Base-by-base conservation (phyloP, 2,329 filamentous ascomycete genomes). In the Xylaria hypoxylon region DNA sequence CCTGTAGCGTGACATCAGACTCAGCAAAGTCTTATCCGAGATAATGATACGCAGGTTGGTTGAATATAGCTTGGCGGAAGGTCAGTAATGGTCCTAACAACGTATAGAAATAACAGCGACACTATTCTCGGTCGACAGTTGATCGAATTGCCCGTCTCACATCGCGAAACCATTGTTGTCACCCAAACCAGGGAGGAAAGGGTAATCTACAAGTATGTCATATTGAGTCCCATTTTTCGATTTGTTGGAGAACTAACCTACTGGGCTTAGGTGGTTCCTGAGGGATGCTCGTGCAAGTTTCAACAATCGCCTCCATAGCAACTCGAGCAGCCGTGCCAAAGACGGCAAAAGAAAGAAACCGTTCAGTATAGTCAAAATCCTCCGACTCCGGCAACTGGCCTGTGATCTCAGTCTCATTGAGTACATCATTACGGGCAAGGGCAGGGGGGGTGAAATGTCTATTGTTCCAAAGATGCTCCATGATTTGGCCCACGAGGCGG, bases 11-110 rank as follows among this genome's bases (percentile, higher is more conserved):
- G 17, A 1, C 7, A 31, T 15, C 8, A 31, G 1, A 17, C 47
- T 50, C 15, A 5, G 11, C 31, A 10, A 31, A 15, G n/a, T 50
- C 10, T 15, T 31, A 15, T n/a, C n/a, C 1, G n/a, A n/a, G 4
- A 31, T 50, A 3, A 50, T 50, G 47, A 50, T 50, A 31, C 47
- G 47, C 24, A 28, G 47, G 47, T 31, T 7, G n/a, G 47, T 28
- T 8, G 4, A 31, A 28, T 11, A 28, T 50, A 7, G 24, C 11
- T n/a, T 5, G 17, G 4, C 13, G 1, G 7, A 10, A 31, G 22
- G 19, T 10, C 8, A 8, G 3, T 8, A 17, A 8, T 31, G 4
- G 2, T 3, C 7, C 22, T 50, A 50, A 28, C 22, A 6, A 28
- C n/a, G 7, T 7, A 31, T 50, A 50, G 47, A n/a, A 50, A 31